phyloP scores from a whole-genome alignment of 1,139 yeast genomes.

The Torulaspora globosa region DNA sequence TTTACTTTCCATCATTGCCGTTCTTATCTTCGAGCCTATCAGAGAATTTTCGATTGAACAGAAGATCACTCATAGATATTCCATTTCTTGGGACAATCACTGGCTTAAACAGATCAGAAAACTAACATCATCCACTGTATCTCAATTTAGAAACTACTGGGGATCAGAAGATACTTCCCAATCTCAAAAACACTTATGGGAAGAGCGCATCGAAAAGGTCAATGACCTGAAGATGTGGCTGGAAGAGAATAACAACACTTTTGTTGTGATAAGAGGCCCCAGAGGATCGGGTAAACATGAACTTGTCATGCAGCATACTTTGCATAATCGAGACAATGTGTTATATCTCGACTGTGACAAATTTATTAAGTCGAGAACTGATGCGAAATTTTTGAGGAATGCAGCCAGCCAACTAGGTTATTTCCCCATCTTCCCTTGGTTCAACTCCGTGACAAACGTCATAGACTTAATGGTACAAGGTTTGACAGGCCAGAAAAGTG shows the following conservation, averaged over 20 bases:
- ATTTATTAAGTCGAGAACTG: slow-evolving; percentile 68
- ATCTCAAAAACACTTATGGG: slow-evolving; percentile 52
- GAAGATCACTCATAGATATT: slow-evolving; percentile 57
- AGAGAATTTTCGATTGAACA: slow-evolving; percentile 74
- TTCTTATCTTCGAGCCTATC: slow-evolving; percentile 85
- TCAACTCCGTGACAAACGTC: slow-evolving; percentile 72
- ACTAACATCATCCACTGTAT: slow-evolving; percentile 40
- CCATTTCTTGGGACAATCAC: slow-evolving; percentile 39
- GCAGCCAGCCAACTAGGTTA: slow-evolving; percentile 81
- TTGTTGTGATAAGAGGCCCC: slow-evolving; percentile 87
- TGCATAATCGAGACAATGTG: slow-evolving; percentile 54
- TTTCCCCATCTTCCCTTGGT: slow-evolving; percentile 91
- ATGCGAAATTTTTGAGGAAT: slow-evolving; percentile 58
- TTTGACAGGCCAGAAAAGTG: slow-evolving; percentile 90
- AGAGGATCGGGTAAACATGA: slow-evolving; percentile 90
- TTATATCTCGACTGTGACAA: slow-evolving; percentile 76
- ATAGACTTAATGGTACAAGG: slow-evolving; percentile 86
- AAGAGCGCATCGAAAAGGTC: slow-evolving; percentile 63
- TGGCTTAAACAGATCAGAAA: slow-evolving; percentile 36
- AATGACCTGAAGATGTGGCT: slow-evolving; percentile 73
- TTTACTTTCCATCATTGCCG: slow-evolving; percentile 70
- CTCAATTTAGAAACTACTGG: slow-evolving; percentile 40
- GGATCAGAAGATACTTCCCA: slow-evolving; percentile 40
- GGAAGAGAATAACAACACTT: slow-evolving; percentile 71
- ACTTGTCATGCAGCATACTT: slow-evolving; percentile 66